These are phyloP conservation scores for Calocera cornea DNA, from an alignment of 768 basidiomycete genomes.

Conservation along the genomic window DNA sequence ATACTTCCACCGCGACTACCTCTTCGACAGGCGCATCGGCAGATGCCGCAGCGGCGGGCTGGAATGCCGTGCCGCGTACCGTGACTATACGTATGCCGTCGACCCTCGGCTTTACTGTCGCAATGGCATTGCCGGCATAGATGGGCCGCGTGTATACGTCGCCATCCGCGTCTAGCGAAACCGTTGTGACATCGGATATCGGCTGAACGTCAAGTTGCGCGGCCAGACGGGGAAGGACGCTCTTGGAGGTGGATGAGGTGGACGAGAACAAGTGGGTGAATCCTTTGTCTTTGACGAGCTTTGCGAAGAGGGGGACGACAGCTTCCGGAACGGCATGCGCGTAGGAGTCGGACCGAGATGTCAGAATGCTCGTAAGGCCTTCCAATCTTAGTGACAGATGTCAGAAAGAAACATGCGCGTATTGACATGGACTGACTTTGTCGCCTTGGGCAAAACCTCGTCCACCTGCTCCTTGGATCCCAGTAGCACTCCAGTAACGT, in stretches of 20 bases:
- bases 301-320: slow-evolving; percentile 69
- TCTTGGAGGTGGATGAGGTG: slow-evolving; percentile 85
- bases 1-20: slow-evolving; percentile 49
- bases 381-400: slow-evolving; percentile 37
- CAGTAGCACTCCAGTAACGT: slow-evolving; percentile 66
- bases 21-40: slow-evolving; percentile 45
- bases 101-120: slow-evolving; percentile 67
- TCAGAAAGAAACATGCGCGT: not conserved
- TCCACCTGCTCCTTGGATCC: slow-evolving; percentile 57
- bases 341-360: slow-evolving; percentile 59
- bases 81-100: slow-evolving; percentile 88
- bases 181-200: slow-evolving; percentile 76
- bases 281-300: slow-evolving; percentile 46
- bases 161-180: slow-evolving; percentile 55
- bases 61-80: slow-evolving; percentile 81
- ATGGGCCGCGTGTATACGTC: slow-evolving; percentile 87
- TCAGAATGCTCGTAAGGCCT: slow-evolving; percentile 52
- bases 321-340: slow-evolving; percentile 57
- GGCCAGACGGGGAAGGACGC: slow-evolving; percentile 82
- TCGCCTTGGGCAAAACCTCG: slow-evolving; percentile 54
- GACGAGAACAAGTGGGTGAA: slow-evolving; percentile 89
- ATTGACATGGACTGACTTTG: slow-evolving; percentile 42
- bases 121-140: slow-evolving; percentile 95
- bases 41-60: slow-evolving; percentile 39
- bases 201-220: slow-evolving; percentile 80